A percentile compares a stretch with the other conserved stretches of the same genome.
These are phyloP conservation scores for Graphium sp. DNA, from an alignment of 2,329 filamentous ascomycete species.

Conservation along the genomic window DNA sequence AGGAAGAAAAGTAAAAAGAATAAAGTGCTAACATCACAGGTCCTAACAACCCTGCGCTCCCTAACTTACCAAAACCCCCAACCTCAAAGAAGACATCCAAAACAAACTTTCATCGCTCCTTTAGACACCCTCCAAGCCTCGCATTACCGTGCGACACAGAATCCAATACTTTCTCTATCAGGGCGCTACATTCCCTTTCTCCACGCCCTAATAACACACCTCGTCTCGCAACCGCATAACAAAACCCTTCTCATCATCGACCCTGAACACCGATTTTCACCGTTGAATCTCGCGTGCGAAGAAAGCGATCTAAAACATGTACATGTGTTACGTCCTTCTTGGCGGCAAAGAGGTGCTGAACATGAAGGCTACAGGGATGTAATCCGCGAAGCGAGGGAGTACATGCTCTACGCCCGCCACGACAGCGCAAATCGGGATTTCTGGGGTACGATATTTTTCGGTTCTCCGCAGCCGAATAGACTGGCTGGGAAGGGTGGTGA, in stretches of 20 bases:
- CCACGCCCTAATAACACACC: slow-evolving; percentile 33
- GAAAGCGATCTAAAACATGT: slow-evolving; percentile 27
- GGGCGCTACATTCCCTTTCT: slow-evolving; percentile 37
- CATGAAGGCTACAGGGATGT: slow-evolving; percentile 14
- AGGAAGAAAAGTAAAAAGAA: not conserved
- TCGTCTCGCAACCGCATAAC: slow-evolving; percentile 27
- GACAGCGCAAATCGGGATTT: slow-evolving; percentile 27
- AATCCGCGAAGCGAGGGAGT: slow-evolving; percentile 22
- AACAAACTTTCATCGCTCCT: slow-evolving; percentile 20
- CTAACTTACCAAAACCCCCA: slow-evolving; percentile 6
- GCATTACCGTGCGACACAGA: slow-evolving; percentile 30
- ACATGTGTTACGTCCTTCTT: slow-evolving; percentile 26
- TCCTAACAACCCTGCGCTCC: slow-evolving; percentile 11
- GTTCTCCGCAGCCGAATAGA: slow-evolving; percentile 18
- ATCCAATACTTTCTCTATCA: slow-evolving; percentile 27
- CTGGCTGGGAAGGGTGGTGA: no score
- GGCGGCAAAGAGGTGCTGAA: slow-evolving; percentile 6
- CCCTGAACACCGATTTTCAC: slow-evolving; percentile 35
- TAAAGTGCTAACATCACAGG: slow-evolving; percentile 7
- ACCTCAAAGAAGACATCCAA: slow-evolving; percentile 8
- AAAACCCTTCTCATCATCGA: slow-evolving; percentile 39
- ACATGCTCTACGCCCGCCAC: slow-evolving; percentile 31
- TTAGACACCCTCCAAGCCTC: slow-evolving; percentile 27
- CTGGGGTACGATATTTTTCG: slow-evolving; percentile 42
- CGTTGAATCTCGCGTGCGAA: slow-evolving; percentile 22